phyloP scores from a whole-genome alignment of 768 basidiomycete genomes.

The Mycena alexandri region DNA sequence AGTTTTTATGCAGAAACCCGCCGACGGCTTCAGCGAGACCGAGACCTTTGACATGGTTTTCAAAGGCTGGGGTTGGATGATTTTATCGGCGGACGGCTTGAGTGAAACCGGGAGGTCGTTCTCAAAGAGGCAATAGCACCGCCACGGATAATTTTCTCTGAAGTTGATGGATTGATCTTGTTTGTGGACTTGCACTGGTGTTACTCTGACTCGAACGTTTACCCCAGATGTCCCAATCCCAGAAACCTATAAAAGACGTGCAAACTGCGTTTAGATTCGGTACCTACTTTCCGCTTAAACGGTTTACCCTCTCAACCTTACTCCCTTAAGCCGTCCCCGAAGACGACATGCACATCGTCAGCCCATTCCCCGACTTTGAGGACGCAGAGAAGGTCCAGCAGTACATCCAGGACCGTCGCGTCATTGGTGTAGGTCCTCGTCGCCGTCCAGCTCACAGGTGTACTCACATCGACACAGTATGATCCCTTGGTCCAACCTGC shows the following conservation, averaged over 20 bases:
- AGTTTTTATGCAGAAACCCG: conserved; percentile 86
- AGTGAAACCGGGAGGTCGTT: too few relatives aligned
- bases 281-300: conserved; percentile 41
- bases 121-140: too few relatives aligned
- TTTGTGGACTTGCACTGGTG: not conserved
- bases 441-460: conserved; percentile 1
- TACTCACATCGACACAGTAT: conserved; percentile 66
- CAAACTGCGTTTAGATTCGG: conserved; percentile 51
- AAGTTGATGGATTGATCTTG: too few relatives aligned
- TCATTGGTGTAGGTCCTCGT: conserved; percentile 73
- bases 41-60: conserved; percentile 44
- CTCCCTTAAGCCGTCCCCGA: conserved; percentile 55
- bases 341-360: conserved; percentile 65
- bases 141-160: not conserved
- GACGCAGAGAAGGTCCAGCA: conserved; percentile 73
- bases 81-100: too few relatives aligned
- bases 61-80: too few relatives aligned
- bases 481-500: conserved; percentile 97
- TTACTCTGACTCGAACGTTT: conserved; percentile 37
- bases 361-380: conserved; percentile 74
- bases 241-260: conserved; percentile 43
- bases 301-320: conserved; percentile 26
- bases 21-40: conserved; percentile 64
- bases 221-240: conserved; percentile 29
- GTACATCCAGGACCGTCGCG: conserved; percentile 86